These are phyloP conservation scores for Avena eriantha DNA, from an alignment of 176 grass and related monocot genomes.

Conservation along the genomic window DNA sequence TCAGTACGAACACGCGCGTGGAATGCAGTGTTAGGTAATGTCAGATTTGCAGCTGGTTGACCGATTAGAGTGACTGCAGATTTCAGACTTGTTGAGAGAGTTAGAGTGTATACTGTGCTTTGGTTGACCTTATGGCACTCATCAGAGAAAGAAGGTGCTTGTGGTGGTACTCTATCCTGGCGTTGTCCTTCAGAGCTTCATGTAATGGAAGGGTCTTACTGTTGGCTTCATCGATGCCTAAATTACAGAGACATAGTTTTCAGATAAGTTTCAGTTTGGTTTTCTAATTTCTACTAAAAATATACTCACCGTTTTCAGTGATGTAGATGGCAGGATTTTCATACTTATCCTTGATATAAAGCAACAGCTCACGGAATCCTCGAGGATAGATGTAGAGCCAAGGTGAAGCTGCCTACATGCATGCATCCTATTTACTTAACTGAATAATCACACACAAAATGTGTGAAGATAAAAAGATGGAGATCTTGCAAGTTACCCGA, in stretches of 20 bases:
- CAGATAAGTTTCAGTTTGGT: background rate
- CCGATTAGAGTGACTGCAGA: background rate
- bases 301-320: slow-evolving; percentile 59
- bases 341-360: slow-evolving; percentile 64
- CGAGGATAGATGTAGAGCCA: slow-evolving; percentile 61
- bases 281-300: background rate
- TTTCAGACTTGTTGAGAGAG: background rate
- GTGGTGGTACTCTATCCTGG: slow-evolving; percentile 60
- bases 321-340: slow-evolving; percentile 54
- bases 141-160: slow-evolving; percentile 53
- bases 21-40: background rate
- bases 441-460: background rate
- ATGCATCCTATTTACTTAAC: background rate
- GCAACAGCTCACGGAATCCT: slow-evolving; percentile 51
- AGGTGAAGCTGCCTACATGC: slow-evolving; percentile 43
- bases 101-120: background rate
- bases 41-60: background rate
- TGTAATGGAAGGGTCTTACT: slow-evolving; percentile 49
- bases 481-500: slow-evolving; percentile 33
- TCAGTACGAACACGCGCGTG: background rate
- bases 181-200: slow-evolving; percentile 64
- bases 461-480: background rate
- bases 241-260: background rate
- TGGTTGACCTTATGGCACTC: slow-evolving; percentile 57
- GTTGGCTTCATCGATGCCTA: slow-evolving; percentile 48